phyloP scores from a whole-genome alignment of 495 filamentous ascomycete species.

The Tuber magnatum region DNA sequence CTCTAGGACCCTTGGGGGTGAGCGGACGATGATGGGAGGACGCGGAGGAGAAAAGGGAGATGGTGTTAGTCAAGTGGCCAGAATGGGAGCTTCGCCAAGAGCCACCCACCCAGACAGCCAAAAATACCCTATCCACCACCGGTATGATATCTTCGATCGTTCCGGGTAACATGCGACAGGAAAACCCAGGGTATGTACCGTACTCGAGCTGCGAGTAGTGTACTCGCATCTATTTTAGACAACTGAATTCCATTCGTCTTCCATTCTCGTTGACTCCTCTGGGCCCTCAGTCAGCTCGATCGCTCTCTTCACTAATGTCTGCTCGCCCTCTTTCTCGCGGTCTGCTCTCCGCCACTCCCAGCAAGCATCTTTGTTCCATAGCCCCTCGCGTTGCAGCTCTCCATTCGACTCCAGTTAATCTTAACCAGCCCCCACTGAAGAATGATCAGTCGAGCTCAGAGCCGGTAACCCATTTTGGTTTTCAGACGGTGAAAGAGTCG shows the following conservation, averaged over 20 bases:
- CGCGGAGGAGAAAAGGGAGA: constrained; percentile 1
- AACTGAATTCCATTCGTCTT: background rate
- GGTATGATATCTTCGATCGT: background rate
- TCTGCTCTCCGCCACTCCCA: constrained; percentile 8
- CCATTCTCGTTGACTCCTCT: background rate
- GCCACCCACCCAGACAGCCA: background rate
- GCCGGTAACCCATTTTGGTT: constrained; percentile 86
- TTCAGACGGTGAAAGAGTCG: constrained; percentile 73
- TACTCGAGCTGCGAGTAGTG: no score
- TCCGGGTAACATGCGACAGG: background rate
- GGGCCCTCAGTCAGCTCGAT: constrained; percentile 5
- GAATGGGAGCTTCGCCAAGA: background rate
- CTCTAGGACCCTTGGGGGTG: background rate
- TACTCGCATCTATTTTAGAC: background rate
- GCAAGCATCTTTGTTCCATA: constrained; percentile 24
- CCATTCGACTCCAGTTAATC: constrained; percentile 15
- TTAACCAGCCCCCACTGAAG: background rate
- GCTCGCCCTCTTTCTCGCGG: constrained; percentile 25
- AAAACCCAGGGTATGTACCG: background rate
- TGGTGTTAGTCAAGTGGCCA: background rate
- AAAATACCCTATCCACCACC: background rate
- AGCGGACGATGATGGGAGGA: background rate
- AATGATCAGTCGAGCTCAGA: constrained; percentile 36
- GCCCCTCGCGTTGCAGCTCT: constrained; percentile 19
- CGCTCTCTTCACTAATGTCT: constrained; percentile 30